Conservation (phyloP, 192 early-diverging fungal species). For the Pilobolus umbonatus region DNA sequence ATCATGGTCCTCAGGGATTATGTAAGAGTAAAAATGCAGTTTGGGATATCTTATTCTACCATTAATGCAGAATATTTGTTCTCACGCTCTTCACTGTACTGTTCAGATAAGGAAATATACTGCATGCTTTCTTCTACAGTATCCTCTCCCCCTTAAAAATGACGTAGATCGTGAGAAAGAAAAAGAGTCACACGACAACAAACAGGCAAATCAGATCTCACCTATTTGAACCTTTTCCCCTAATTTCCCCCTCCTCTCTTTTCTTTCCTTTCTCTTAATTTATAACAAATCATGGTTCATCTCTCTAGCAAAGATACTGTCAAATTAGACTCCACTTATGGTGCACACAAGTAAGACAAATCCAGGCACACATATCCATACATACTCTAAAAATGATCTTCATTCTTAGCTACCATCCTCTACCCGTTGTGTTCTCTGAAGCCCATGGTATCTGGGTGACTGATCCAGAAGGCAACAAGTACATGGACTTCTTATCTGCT, state of each 20-base stretch:
- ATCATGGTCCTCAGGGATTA: no score
- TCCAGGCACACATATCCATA: background rate
- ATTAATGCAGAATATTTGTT: no score
- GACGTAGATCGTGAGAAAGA: background rate
- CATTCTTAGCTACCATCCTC: constrained; percentile 81
- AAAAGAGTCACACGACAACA: background rate
- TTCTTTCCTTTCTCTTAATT: background rate
- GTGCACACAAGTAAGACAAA: constrained; percentile 85
- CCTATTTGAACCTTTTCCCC: background rate
- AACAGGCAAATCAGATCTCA: background rate
- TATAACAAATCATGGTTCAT: constrained; percentile 6
- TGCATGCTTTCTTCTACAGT: no score
- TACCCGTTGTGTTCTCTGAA: constrained; percentile 87
- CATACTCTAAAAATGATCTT: background rate
- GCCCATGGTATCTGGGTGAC: constrained; percentile 89
- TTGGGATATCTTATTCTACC: no score
- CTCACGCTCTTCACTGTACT: no score
- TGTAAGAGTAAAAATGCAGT: no score
- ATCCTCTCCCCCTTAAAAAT: no score
- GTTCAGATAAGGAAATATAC: no score
- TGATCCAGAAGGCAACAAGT: constrained; percentile 87
- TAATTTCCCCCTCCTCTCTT: background rate
- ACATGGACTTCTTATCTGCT: constrained; percentile 85
- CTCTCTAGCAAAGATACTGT: constrained; percentile 48
- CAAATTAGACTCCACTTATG: constrained; percentile 76